Percentiles rank a stretch among this genome's conserved stretches.
Evolutionary conservation across 1,284 basidiomycete species (phyloP).

Genomic region (Ustilago lituana): DNA sequence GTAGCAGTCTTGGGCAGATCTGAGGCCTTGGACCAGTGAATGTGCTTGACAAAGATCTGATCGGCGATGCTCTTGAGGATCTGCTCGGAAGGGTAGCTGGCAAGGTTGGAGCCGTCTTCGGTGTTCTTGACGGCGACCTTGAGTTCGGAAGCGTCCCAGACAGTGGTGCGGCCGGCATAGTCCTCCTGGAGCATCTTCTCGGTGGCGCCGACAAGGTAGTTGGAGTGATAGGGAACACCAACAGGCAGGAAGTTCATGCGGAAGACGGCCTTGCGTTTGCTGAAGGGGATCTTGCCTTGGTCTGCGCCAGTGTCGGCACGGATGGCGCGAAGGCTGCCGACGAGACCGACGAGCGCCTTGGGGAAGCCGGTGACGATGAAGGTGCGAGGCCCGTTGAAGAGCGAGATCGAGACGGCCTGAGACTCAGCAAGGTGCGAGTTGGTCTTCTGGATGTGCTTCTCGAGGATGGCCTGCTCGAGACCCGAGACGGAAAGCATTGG

Average conservation of each 20-base stretch:
- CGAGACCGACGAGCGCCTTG: constrained; percentile 90
- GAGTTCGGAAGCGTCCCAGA: constrained; percentile 81
- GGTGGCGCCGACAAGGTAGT: constrained; percentile 81
- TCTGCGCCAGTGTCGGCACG: constrained; percentile 86
- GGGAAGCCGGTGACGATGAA: constrained; percentile 94
- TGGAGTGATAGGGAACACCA: constrained; percentile 93
- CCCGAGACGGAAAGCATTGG: constrained; percentile 94
- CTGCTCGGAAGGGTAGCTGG: constrained; percentile 40
- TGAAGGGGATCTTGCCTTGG: constrained; percentile 91
- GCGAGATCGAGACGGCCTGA: constrained; percentile 83
- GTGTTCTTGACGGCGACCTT: constrained; percentile 89
- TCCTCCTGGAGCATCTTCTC: constrained; percentile 80
- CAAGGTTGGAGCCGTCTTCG: constrained; percentile 70
- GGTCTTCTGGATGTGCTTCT: constrained; percentile 84
- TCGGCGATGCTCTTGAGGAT: constrained; percentile 59
- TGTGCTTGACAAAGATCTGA: constrained; percentile 89
- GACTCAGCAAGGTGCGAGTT: constrained; percentile 83
- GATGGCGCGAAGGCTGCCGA: constrained; percentile 86
- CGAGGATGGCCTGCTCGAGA: constrained; percentile 76
- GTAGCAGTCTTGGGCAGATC: constrained; percentile 83
- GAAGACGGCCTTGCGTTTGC: constrained; percentile 93
- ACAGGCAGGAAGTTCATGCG: constrained; percentile 92
- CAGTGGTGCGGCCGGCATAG: constrained; percentile 68
- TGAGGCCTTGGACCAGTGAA: constrained; percentile 91
- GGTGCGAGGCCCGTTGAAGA: constrained; percentile 89